Base-by-base conservation (phyloP, 2,329 filamentous ascomycete genomes). In the Cadophora sp. region DNA sequence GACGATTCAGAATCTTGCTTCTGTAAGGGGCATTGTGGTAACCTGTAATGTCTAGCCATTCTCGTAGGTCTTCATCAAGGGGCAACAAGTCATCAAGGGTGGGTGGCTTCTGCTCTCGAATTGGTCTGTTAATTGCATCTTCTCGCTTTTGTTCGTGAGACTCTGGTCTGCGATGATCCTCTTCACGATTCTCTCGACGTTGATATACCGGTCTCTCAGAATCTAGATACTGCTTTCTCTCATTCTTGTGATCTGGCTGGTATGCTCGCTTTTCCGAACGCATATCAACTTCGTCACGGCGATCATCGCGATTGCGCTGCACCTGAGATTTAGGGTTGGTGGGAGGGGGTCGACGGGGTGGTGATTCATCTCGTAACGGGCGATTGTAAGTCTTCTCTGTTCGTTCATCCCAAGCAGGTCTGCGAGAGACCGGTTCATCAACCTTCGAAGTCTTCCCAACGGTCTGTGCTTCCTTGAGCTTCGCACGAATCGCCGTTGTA, bases 21-120 rank as follows among this genome's bases (percentile, higher is more conserved):
- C 78, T 76, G 58, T 79, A 78, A n/a, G 66, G 65, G 47, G 63
- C 64, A 71, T 79, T 76, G 68, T 78, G 73, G 66, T 74, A 80
- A 3, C 75, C 74, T 30, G 78, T 79, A 24, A 78, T 71, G 14
- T 76, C 71, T 47, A 80, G 66, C 77, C 78, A 80, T 63, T 78
- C 76, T 70, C 72, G 74, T 39, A 80, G 65, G 62, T 79, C 76
- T 43, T 73, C 65, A 50, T 78, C 71, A 62, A 70, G 62, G 41
- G 70, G 66, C 41, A 78, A 61, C 18, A 76, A 5, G 39, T 76
- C 70, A 55, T 62, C 59, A 20, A 78, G 65, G 27, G 67, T 72
- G 36, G 73, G 70, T 45, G 61, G 61, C 30, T 59, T 67, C 53
- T 59, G 53, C 58, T 73, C 71, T 58, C 64, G 65, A 20, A 22